Evolutionary conservation across 2,329 filamentous ascomycete species (phyloP), one percentile per base, ranked within the genome.

Genomic region (Colletotrichum australisinense): DNA sequence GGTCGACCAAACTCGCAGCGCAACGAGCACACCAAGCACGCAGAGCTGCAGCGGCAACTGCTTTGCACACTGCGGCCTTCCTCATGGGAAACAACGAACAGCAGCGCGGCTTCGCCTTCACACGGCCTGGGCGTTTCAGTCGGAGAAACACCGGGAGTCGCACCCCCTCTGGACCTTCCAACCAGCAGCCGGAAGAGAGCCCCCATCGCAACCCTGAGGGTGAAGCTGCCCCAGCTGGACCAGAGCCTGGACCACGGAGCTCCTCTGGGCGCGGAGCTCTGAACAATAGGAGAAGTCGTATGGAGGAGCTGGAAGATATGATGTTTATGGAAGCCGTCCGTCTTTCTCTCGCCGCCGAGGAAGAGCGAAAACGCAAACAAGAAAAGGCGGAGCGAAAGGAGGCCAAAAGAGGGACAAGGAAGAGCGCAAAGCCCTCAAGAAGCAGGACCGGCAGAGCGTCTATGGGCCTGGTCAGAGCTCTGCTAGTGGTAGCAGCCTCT

Each of bases 241-340:
- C 80, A 4, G 84, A 85, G 5, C 80, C 82, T 1, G 82, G 79
- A 6, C 75, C 80, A 7, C 79, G 82, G 4, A 75, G 76, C 2
- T 79, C 80, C 4, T 79, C 83, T 0, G 79, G 79, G 1, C 80
- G 80, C 3, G 77, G 63, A 5, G 32, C 73, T 2, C 67, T 75
- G 19, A 78, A 77, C 67, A 78, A 78, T 68, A 78, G 86, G 72
- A 82, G 87, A 58, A 81, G 80, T 69, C 88, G 94, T 35, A 91
- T 97, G 80, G 94, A 97, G 26, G 95, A 98, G 77, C 88, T 98
- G 0, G 97, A 99, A 81, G 96, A 98, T 62, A 94, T 99, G 86
- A 99, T 99, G 97, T 95, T 98, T 87, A 95, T 97, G 88, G 97
- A 99, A 81, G 97, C 97, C 0, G 97, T 99, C 60, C 89, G 97